A percentile compares a stretch with the other conserved stretches of the same genome.
These are phyloP conservation scores for Pseudogymnoascus sp. DNA, from an alignment of 2,329 filamentous ascomycete genomes.

Conservation along the genomic window DNA sequence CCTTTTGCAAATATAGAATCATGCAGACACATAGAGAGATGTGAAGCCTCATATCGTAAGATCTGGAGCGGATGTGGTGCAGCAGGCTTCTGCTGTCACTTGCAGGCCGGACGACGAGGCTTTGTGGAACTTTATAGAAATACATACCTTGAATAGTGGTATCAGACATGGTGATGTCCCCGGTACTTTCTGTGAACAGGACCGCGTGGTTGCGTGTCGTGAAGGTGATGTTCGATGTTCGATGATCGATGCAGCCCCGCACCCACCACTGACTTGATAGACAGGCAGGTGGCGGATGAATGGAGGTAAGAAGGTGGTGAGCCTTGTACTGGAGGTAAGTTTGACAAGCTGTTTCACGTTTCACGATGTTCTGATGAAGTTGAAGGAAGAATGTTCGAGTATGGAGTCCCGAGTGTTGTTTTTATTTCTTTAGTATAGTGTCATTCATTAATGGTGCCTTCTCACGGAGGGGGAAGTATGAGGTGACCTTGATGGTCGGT, in stretches of 20 bases:
- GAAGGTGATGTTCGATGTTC: not conserved
- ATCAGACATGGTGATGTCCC: not conserved
- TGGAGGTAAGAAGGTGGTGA: not conserved
- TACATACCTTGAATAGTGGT: not conserved
- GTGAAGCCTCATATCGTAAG: not conserved
- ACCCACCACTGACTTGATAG: not conserved
- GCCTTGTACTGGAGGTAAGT: not conserved
- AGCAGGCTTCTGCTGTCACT: not conserved
- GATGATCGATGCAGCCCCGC: not conserved
- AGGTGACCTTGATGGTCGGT: constrained; percentile 7
- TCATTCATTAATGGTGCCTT: not conserved
- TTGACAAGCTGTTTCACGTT: constrained; percentile 1
- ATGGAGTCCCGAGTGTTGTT: not conserved
- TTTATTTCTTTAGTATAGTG: not conserved
- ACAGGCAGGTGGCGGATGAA: constrained; percentile 3
- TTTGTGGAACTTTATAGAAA: not conserved
- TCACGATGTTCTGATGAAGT: not conserved
- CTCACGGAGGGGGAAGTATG: not conserved
- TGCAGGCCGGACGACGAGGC: not conserved
- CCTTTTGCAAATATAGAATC: not conserved
- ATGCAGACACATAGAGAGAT: not conserved
- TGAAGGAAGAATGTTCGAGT: not conserved
- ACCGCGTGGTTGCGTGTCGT: not conserved
- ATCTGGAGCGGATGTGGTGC: not conserved
- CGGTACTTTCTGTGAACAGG: not conserved